A percentile compares a stretch with the other conserved stretches of the same genome.
Conservation (phyloP, 805 yeast genomes). For the Spathaspora passalidarum region DNA sequence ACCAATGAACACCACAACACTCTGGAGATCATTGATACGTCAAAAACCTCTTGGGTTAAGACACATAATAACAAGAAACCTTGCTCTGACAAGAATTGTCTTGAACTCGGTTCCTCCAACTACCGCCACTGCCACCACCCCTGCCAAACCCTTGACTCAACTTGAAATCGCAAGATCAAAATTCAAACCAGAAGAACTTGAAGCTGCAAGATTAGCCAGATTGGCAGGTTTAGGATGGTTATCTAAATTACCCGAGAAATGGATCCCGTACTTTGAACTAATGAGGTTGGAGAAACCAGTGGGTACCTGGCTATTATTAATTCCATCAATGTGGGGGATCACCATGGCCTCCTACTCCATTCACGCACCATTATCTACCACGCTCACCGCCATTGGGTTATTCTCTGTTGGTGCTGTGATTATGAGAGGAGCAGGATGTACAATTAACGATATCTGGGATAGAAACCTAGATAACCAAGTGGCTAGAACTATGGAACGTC, state of each 20-base stretch:
- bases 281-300: slow-evolving; percentile 93
- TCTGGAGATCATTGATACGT: slow-evolving; percentile 2
- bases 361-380: slow-evolving; percentile 64
- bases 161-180: slow-evolving; percentile 8
- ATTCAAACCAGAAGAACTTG: slow-evolving; percentile 42
- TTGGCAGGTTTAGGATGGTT: slow-evolving; percentile 44
- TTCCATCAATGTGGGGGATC: slow-evolving; percentile 93
- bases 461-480: slow-evolving; percentile 81
- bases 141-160: neutral
- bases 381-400: slow-evolving; percentile 58
- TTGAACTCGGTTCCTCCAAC: neutral
- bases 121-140: neutral
- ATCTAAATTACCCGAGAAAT: slow-evolving; percentile 60
- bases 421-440: slow-evolving; percentile 98
- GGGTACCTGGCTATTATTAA: slow-evolving; percentile 80
- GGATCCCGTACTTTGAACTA: slow-evolving; percentile 89
- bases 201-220: slow-evolving; percentile 52
- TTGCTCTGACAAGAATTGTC: neutral
- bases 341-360: slow-evolving; percentile 79
- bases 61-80: neutral
- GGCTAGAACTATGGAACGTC: slow-evolving; percentile 83
- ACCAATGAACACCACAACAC: neutral
- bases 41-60: neutral
- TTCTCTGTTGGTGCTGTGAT: slow-evolving; percentile 83
- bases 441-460: slow-evolving; percentile 87